These are phyloP conservation scores for Colletotrichum limetticola DNA, from an alignment of 2,329 filamentous ascomycete genomes.

Conservation along the genomic window DNA sequence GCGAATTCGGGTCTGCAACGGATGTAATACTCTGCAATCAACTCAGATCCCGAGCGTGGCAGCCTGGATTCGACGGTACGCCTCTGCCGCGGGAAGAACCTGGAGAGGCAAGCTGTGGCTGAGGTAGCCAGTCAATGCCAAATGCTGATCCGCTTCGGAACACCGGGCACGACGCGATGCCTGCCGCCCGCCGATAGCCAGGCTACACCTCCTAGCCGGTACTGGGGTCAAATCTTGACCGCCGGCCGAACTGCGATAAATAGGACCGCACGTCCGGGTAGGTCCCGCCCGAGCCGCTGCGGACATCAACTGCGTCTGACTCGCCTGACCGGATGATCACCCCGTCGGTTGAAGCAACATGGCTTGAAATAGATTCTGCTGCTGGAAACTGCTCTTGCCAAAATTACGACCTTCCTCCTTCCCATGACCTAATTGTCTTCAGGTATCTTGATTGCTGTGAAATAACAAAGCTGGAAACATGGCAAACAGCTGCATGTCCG, in stretches of 20 bases:
- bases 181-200: not conserved
- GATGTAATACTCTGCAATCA: not conserved
- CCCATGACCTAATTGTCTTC: constrained; percentile 22
- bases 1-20: not conserved
- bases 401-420: constrained; percentile 2
- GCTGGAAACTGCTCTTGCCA: constrained; percentile 15
- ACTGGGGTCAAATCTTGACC: constrained; percentile 14
- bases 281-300: constrained; percentile 10
- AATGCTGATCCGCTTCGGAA: not conserved
- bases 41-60: not conserved
- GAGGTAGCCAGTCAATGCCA: not conserved
- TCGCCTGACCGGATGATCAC: not conserved
- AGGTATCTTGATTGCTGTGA: constrained; percentile 34
- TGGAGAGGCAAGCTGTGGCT: not conserved
- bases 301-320: constrained; percentile 5
- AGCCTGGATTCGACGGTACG: not conserved
- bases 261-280: not conserved
- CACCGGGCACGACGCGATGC: constrained; percentile 3
- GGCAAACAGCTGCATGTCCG: constrained; percentile 24
- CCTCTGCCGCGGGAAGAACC: not conserved
- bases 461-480: constrained; percentile 19
- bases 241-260: constrained; percentile 9
- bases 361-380: constrained; percentile 29
- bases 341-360: constrained; percentile 17
- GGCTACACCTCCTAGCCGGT: not conserved